Evolutionary conservation across 257 asterid genomes (phyloP).

Genomic region (Solanum piurae): DNA sequence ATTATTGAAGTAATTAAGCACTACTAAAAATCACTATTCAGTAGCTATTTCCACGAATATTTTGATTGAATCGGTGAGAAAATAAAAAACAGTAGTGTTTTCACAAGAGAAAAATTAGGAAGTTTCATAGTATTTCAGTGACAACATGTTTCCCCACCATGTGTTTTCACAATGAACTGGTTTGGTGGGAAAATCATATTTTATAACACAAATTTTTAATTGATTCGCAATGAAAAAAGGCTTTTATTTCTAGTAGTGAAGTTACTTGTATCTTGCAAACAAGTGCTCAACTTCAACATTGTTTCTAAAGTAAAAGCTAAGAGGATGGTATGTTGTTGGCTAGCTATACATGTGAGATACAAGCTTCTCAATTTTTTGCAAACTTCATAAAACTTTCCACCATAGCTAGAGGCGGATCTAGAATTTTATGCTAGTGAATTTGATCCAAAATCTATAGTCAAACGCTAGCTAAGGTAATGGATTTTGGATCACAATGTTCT

Average conservation of each 20-base stretch:
- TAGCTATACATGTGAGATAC: not conserved
- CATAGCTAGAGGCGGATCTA: not conserved
- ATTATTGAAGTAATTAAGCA: not conserved
- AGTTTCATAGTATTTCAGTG: not conserved
- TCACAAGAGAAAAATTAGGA: not conserved
- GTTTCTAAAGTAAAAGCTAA: not conserved
- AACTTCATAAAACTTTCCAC: not conserved
- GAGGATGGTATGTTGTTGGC: not conserved
- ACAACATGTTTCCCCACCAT: not conserved
- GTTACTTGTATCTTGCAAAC: not conserved
- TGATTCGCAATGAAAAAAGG: not conserved
- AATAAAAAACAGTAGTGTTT: not conserved
- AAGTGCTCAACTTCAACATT: not conserved
- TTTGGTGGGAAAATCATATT: not conserved
- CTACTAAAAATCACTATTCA: not conserved
- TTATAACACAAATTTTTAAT: not conserved
- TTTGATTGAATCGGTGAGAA: not conserved
- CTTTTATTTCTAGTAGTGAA: not conserved
- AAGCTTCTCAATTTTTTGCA: not conserved
- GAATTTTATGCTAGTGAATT: not conserved
- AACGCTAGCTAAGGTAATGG: not conserved
- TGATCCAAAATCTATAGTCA: not conserved
- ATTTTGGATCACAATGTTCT: not conserved
- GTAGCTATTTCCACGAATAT: not conserved
- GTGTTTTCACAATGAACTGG: not conserved